These are phyloP conservation scores for Aspergillus wentii DNA, from an alignment of 495 filamentous ascomycete species.

Conservation along the genomic window DNA sequence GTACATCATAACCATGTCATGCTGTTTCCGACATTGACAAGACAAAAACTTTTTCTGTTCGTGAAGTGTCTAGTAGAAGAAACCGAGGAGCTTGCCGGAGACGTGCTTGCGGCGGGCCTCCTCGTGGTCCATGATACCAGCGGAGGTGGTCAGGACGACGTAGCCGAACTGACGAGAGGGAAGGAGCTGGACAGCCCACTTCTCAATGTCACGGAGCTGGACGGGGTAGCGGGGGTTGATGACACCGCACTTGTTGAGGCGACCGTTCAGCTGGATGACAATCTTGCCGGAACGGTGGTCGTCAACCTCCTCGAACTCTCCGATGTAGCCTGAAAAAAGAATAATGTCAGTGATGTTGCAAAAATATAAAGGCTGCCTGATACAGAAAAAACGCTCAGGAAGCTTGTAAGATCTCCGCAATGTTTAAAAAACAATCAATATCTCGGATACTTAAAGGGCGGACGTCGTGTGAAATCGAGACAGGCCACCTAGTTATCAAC, in stretches of 20 bases:
- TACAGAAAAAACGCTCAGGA: slow-evolving; percentile 53
- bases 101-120: slow-evolving; percentile 98
- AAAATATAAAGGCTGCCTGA: slow-evolving; percentile 85
- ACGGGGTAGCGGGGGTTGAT: slow-evolving; percentile 99
- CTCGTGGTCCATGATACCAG: slow-evolving; percentile 99
- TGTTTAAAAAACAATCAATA: slow-evolving; percentile 50
- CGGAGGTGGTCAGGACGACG: slow-evolving; percentile 96
- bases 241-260: slow-evolving; percentile 98
- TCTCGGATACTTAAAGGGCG: slow-evolving; percentile 99
- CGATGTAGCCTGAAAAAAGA: slow-evolving; percentile 81
- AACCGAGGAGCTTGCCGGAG: slow-evolving; percentile 91
- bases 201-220: slow-evolving; percentile 93
- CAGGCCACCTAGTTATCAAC: slow-evolving; percentile 99
- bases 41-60: slow-evolving; percentile 24
- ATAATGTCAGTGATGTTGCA: slow-evolving; percentile 70
- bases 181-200: slow-evolving; percentile 97
- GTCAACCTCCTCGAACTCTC: slow-evolving; percentile 99
- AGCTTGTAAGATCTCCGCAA: slow-evolving; percentile 93
- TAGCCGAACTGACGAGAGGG: slow-evolving; percentile 99
- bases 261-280: slow-evolving; percentile 89
- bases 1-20: slow-evolving; percentile 1
- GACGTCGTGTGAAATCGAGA: slow-evolving; percentile 74
- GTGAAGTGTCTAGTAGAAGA: slow-evolving; percentile 75
- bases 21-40: slow-evolving; percentile 6
- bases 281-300: slow-evolving; percentile 99